These are phyloP conservation scores for Candolleomyces aberdarensis DNA, from an alignment of 768 basidiomycete genomes.

Conservation along the genomic window DNA sequence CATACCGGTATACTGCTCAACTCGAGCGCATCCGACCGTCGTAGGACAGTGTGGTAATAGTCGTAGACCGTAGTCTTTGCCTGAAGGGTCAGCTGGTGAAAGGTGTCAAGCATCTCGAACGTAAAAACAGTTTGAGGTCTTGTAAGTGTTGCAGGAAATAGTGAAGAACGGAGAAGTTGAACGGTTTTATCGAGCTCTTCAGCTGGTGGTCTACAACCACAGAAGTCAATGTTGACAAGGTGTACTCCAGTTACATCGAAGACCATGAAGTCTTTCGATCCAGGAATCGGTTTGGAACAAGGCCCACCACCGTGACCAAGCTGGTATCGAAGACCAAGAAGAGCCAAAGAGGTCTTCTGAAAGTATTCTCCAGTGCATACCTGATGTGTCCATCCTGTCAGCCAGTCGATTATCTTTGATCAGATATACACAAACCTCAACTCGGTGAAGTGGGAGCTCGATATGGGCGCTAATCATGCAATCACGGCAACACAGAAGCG, in stretches of 20 bases:
- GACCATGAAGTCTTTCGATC: conserved; percentile 8
- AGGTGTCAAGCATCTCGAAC: background rate
- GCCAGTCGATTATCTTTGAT: no score
- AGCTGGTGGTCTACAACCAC: conserved; percentile 2
- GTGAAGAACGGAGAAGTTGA: background rate
- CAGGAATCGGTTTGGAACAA: conserved; percentile 10
- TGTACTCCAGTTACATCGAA: conserved; percentile 11
- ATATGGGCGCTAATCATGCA: no score
- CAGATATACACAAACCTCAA: no score
- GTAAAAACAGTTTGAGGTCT: background rate
- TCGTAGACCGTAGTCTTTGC: background rate
- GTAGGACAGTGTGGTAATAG: background rate
- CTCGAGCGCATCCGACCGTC: background rate
- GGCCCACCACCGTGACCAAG: conserved; percentile 9
- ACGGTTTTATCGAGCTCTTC: background rate
- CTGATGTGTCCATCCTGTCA: background rate
- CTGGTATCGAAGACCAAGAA: conserved; percentile 11
- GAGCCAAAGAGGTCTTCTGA: conserved; percentile 1
- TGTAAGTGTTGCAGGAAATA: background rate
- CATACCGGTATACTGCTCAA: background rate
- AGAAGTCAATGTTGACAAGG: conserved; percentile 11
- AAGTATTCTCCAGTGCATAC: conserved; percentile 9
- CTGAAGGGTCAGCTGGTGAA: background rate
- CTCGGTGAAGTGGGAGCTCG: no score
- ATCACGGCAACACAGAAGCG: no score